Evolutionary conservation across 148 eudicot genomes (phyloP), one percentile per base, ranked within the genome.

Genomic region (Simmondsia chinensis): DNA sequence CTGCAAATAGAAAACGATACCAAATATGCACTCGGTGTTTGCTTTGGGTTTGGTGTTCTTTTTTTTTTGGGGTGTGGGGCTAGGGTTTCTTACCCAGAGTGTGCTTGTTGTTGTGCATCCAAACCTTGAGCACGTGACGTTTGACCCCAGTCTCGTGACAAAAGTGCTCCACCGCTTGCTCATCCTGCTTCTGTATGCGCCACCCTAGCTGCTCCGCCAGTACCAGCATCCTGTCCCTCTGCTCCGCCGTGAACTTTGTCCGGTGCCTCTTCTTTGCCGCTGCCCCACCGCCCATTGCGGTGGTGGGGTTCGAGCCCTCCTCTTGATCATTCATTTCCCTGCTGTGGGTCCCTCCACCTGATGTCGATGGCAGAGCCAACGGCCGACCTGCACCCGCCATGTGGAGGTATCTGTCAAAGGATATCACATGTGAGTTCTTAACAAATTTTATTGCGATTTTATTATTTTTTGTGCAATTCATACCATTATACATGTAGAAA

Each of bases 81-180:
- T 66, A 82, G 75, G 78, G 83, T 67, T 79, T 86, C 80, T 87
- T 82, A 72, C 96, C 94, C 11, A 87, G 72, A 34, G 94, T 83
- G 61, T 79, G 86, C 53, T 87, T 87, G 66, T 87, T 87, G 58
- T 87, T 87, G 39, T 87, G 96, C 96, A 87, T 87, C 96, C 96
- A 87, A 2, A 87, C 96, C 64, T 83, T 87, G 19, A 87, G 83
- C 22, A 83, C 94, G 6, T 83, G 94, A 5, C 89, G 60, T 42
- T 64, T 80, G 1, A 87, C 61, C 0, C 94, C 96, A 4, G 66
- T 54, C 13, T 80, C 83, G 19, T 72, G 22, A 35, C 94, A 83
- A 49, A 87, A 87, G n/a, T 64, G 54, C 39, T 77, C 69, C 1
- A 87, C 72, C 2, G 33, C 30, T 14, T 20, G 66, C 9, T 83